Percentiles rank a stretch among this genome's conserved stretches.
These are phyloP conservation scores for Suillus decipiens DNA, from an alignment of 768 basidiomycete species.

Conservation along the genomic window DNA sequence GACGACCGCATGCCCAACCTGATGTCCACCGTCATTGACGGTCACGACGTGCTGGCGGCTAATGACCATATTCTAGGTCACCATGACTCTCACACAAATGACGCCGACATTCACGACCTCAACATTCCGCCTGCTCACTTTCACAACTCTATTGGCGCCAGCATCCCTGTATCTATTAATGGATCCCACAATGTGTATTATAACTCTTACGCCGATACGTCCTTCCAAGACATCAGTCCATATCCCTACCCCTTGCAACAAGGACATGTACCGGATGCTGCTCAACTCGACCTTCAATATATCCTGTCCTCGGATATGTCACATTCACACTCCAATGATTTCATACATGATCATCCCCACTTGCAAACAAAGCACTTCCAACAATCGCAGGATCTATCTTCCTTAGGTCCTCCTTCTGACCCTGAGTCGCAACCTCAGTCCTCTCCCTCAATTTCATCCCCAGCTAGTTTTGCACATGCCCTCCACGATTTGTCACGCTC, in stretches of 20 bases:
- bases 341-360: slow-evolving; percentile 24
- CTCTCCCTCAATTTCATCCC: slow-evolving; percentile 24
- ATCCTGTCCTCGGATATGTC: slow-evolving; percentile 21
- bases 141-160: slow-evolving; percentile 18
- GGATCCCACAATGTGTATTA: slow-evolving; percentile 33
- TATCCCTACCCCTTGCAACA: slow-evolving; percentile 31
- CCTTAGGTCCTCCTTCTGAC: slow-evolving; percentile 21
- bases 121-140: slow-evolving; percentile 31
- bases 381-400: slow-evolving; percentile 23
- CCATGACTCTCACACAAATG: slow-evolving; percentile 27
- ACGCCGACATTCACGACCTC: slow-evolving; percentile 35
- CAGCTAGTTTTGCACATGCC: slow-evolving; percentile 25
- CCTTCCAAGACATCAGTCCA: slow-evolving; percentile 20
- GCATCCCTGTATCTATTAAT: slow-evolving; percentile 34
- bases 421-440: slow-evolving; percentile 32
- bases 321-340: slow-evolving; percentile 19
- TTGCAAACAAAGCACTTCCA: slow-evolving; percentile 33
- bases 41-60: slow-evolving; percentile 23
- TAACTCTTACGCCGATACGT: slow-evolving; percentile 28
- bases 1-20: slow-evolving; percentile 13
- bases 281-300: slow-evolving; percentile 31
- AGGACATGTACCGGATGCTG: slow-evolving; percentile 20
- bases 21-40: slow-evolving; percentile 17
- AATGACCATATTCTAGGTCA: slow-evolving; percentile 14
- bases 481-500: slow-evolving; percentile 28